Base-by-base conservation (phyloP, 306 rosid species). In the Trifolium repens region DNA sequence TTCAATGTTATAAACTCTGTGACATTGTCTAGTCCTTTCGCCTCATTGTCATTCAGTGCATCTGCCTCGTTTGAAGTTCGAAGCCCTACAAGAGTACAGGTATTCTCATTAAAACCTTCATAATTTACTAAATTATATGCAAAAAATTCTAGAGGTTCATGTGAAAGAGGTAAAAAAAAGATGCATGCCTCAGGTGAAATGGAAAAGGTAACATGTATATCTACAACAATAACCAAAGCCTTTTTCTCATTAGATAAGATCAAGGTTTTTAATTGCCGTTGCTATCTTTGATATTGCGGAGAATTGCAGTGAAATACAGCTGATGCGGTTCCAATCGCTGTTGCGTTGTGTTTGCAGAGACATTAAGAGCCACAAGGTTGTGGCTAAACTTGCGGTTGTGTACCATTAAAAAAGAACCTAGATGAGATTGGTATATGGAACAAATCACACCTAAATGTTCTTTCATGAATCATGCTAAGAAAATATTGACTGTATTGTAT, bases 1-100 rank as follows among this genome's bases (percentile, higher is more conserved):
- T 80, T 64, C 34, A 85, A 92, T 26, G 57, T 92, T 75, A 78
- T 85, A 78, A 94, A 94, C 85, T 82, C 99, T 9, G 79, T 73
- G 19, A 84, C 92, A 11, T 66, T 94, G 71, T 92, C 99, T 58
- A 79, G 87, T 79, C 96, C 93, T 14, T 85, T 94, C 54, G 85
- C 91, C 16, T 82, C 86, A 17, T 66, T 83, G 72, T 81, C 96
- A 55, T 90, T 94, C 83, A 92, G 97, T 61, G 99, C 96, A 53
- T 83, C 96, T 37, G 97, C 99, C 22, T 74, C 89, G 5, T 94
- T 92, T 80, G 99, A 94, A 88, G 97, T 84, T 79, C 92, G 92
- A 54, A 92, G 77, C 82, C 97, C 99, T 44, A 40, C 96, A 65
- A 92, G 99, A 79, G 80, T 94, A 71, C 96, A 90, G 99, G 99